Evolutionary conservation across 345 rosid genomes (phyloP), one percentile per base, ranked within the genome.

Genomic region (Hibiscus syriacus): DNA sequence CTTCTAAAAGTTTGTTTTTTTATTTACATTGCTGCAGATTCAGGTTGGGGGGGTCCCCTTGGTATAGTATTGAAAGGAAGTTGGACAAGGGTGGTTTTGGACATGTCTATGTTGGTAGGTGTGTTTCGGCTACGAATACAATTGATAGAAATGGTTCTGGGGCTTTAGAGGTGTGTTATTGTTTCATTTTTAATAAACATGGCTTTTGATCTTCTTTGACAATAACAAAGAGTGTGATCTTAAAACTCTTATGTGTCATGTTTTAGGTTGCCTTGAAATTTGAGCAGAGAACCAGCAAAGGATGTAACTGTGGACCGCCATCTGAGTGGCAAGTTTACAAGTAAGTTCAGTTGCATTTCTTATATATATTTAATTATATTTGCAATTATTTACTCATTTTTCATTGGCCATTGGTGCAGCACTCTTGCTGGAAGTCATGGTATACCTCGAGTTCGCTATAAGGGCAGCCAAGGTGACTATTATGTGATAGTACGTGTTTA

Each of bases 11-110:
- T 14, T 43, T 4, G 13, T 16, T 43, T 45, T n/a, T 23, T 39
- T 53, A 23, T 20, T 39, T 70, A 32, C 56, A 22, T 23, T 38
- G 39, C 60, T 34, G 27, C 85, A 90, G 96, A 87, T 87, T 70
- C 83, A 81, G 70, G 85, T 90, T 72, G 92, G 88, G 68, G 68
- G 85, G 83, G 60, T 87, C 92, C 45, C 96, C 96, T 25, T 11
- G 77, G 63, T 90, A 84, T 81, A 85, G 57, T 80, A 65, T 87
- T 54, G 96, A 83, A 26, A 84, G 78, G 73, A 90, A 86, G 74
- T 80, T 90, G 70, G 96, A 93, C 32, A 90, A 90, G 73, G 96
- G 96, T 73, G 96, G 96, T 46, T 90, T 90, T 79, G 93, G 96
- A 58, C 96, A 90, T 79, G 96, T 90, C 25, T 90, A 83, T 83